These are phyloP conservation scores for Jatropha podagrica DNA, from an alignment of 441 rosid genomes.

Conservation along the genomic window DNA sequence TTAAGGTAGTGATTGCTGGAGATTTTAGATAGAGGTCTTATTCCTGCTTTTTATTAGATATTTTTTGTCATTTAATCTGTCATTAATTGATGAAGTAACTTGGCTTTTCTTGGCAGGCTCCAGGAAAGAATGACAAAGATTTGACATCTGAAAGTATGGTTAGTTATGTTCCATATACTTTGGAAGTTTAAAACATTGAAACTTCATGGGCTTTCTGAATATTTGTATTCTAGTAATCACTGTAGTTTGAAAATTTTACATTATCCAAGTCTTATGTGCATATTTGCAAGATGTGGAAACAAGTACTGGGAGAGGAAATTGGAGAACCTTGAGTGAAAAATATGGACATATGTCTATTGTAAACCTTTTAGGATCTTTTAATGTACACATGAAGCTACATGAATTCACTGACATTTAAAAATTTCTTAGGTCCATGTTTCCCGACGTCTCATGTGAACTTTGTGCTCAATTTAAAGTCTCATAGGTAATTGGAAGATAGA, in stretches of 20 bases:
- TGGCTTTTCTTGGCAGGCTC: conserved; percentile 54
- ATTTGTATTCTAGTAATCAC: not conserved
- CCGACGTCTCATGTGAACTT: not conserved
- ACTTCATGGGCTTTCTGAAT: not conserved
- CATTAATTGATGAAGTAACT: conserved; percentile 15
- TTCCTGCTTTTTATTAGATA: conserved; percentile 14
- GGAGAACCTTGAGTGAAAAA: not conserved
- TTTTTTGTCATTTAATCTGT: not conserved
- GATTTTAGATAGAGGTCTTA: conserved; percentile 16
- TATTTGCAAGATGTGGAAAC: too few species aligned
- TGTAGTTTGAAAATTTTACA: not conserved
- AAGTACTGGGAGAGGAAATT: too few species aligned
- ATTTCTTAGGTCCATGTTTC: not conserved
- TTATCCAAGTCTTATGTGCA: not conserved
- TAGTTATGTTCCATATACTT: conserved; percentile 39
- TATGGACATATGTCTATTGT: not conserved
- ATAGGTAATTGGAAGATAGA: not conserved
- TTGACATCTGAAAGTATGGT: conserved; percentile 91
- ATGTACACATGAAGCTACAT: not conserved
- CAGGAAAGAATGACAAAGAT: conserved; percentile 96
- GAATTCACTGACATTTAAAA: not conserved
- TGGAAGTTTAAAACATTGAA: not conserved
- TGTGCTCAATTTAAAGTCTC: not conserved
- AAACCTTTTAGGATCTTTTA: not conserved
- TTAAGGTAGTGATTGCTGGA: conserved; percentile 58